Base-by-base conservation (phyloP, 1,284 basidiomycete genomes). In the Ceratorhiza oryzae-sativae region DNA sequence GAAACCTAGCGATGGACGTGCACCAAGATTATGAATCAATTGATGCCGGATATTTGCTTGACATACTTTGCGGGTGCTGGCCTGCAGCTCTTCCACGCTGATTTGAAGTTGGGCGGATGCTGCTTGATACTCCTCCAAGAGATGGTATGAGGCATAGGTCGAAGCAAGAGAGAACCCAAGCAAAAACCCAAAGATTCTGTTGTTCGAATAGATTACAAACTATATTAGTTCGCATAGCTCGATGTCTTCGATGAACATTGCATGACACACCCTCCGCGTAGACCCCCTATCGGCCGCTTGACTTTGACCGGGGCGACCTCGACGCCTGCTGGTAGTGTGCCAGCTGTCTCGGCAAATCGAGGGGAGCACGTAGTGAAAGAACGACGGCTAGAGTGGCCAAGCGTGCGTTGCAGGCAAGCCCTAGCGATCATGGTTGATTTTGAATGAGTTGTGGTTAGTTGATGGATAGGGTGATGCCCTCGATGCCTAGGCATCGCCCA, bases 81-180 rank as follows among this genome's bases (percentile, higher is more conserved):
- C 81, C 79, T 94, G 91, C 58, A 97, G 83, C 77, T 95, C 93
- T 77, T 94, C 90, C 23, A 97, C 91, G 77, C 92, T 94, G 20
- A 90, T 87, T 79, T 95, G 90, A 72, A 97, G 83, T 32, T 92
- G 86, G 30, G 90, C 89, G 4, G 91, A 93, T 8, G 95, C 94
- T 62, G 87, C 83, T 80, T 94, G 93, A 81, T 95, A 95, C 82
- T 97, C 95, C 76, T 96, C 92, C 63, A 96, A 83, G 30, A 97
- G 83, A 79, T 93, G 89, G 79, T 94, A 96, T 59, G 93, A 90
- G 56, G 93, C 93, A 77, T 91, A 88, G 0, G 91, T 89, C 1
- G 93, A 81, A 6, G 82, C 81, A 36, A 94, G 80, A 4, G 93
- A 94, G 82, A 96, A 95, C 0, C 94, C 94, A 77, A 95, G 87